These are phyloP conservation scores for Sicyos edulis DNA, from an alignment of 306 rosid genomes.

Conservation along the genomic window DNA sequence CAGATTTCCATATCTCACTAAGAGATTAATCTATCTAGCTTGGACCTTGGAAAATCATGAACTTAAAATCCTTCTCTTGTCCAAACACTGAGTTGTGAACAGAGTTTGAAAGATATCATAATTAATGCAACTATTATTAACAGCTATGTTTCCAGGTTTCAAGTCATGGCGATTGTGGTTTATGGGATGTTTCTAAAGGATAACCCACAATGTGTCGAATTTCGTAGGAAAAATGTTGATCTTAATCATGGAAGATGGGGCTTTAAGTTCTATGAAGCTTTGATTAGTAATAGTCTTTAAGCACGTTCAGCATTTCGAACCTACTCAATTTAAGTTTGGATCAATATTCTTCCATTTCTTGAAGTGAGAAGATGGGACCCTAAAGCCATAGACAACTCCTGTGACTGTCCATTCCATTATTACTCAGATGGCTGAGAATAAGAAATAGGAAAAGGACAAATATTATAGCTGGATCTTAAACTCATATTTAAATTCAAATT, in stretches of 20 bases:
- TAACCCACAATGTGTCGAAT: not conserved
- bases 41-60: not conserved
- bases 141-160: not conserved
- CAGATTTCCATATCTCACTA: not conserved
- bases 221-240: not conserved
- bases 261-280: not conserved
- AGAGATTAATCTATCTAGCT: not conserved
- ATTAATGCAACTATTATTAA: not conserved
- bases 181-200: conserved; percentile 7
- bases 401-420: not conserved
- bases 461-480: conserved; percentile 2
- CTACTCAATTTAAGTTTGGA: not conserved
- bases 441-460: not conserved
- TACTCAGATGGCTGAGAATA: not conserved
- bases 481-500: not conserved
- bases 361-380: not conserved
- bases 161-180: not conserved
- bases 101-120: not conserved
- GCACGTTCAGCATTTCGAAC: not conserved
- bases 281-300: not conserved
- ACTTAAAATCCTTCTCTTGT: not conserved
- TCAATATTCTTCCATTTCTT: not conserved
- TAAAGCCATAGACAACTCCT: conserved; percentile 2
- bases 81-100: not conserved
- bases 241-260: not conserved